Evolutionary conservation across 495 filamentous ascomycete species (phyloP).

Genomic region (Chaetomium tenue): DNA sequence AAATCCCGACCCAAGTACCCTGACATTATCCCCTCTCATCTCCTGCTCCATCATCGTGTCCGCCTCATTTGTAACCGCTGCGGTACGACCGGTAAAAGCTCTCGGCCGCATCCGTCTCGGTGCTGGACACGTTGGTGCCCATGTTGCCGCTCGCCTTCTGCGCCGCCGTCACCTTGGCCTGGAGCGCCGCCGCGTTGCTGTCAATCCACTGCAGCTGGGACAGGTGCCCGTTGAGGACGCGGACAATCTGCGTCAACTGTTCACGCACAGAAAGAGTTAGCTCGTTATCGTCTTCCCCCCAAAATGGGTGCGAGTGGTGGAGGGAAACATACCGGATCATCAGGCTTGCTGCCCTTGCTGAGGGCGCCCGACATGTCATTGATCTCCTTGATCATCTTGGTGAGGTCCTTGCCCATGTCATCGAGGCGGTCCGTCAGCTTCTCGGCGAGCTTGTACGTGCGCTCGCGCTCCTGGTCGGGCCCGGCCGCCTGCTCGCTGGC

Average conservation of each 20-base stretch:
- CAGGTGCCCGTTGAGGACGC: slow-evolving; percentile 88
- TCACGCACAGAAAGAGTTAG: slow-evolving; percentile 20
- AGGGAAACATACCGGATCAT: slow-evolving; percentile 77
- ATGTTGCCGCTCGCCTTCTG: slow-evolving; percentile 71
- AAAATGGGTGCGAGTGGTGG: background rate
- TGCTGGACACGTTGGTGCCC: slow-evolving; percentile 57
- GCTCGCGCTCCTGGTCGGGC: slow-evolving; percentile 90
- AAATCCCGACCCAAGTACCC: slow-evolving; percentile 6
- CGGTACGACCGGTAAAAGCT: slow-evolving; percentile 80
- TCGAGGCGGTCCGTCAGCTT: slow-evolving; percentile 81
- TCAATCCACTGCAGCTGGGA: slow-evolving; percentile 89
- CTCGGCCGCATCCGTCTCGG: slow-evolving; percentile 65
- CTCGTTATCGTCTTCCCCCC: background rate
- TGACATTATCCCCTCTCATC: background rate
- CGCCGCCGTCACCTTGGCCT: slow-evolving; percentile 72
- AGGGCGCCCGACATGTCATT: slow-evolving; percentile 80
- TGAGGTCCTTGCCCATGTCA: slow-evolving; percentile 86
- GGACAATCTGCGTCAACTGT: slow-evolving; percentile 88
- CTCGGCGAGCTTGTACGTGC: slow-evolving; percentile 90
- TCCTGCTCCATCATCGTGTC: background rate
- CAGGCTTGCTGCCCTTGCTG: slow-evolving; percentile 81
- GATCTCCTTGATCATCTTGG: slow-evolving; percentile 96
- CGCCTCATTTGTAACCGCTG: slow-evolving; percentile 42
- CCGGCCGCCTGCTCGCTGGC: slow-evolving; percentile 67
- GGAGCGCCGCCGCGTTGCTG: slow-evolving; percentile 71